Conservation (phyloP, 768 basidiomycete species). For the Termitomyces sp. region DNA sequence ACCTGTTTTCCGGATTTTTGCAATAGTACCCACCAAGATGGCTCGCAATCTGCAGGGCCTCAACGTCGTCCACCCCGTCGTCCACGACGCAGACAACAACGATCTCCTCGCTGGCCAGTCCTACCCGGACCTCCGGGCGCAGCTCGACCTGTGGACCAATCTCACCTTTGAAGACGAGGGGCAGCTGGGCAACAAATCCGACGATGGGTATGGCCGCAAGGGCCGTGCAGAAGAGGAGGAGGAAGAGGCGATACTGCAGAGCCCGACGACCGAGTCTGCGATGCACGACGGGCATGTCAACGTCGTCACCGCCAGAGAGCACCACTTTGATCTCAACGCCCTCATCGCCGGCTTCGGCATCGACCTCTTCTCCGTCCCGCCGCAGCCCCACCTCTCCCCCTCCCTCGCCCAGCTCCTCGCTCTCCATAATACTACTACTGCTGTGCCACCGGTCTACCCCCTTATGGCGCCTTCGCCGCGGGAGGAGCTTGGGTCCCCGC, state of each 20-base stretch:
- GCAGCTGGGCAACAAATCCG: conserved; percentile 29
- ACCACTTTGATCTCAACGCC: conserved; percentile 35
- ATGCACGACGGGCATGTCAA: conserved; percentile 56
- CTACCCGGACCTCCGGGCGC: conserved; percentile 71
- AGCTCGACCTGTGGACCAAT: conserved; percentile 82
- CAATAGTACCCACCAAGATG: conserved; percentile 31
- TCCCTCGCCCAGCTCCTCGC: conserved; percentile 72
- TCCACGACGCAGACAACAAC: conserved; percentile 36
- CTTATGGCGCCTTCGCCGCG: conserved; percentile 24
- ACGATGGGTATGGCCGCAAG: conserved; percentile 30
- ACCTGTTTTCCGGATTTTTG: background rate
- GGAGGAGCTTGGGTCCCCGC: conserved; percentile 10
- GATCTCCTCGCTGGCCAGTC: conserved; percentile 60
- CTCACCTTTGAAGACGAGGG: conserved; percentile 76
- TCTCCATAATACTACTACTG: conserved; percentile 30
- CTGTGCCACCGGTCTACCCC: conserved; percentile 19
- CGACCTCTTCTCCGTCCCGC: conserved; percentile 38
- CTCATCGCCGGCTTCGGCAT: conserved; percentile 33
- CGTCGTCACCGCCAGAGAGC: conserved; percentile 40
- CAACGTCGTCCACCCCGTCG: conserved; percentile 66
- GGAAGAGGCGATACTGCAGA: conserved; percentile 29
- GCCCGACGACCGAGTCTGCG: conserved; percentile 32
- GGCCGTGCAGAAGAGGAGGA: conserved; percentile 41
- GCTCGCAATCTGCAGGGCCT: conserved; percentile 71
- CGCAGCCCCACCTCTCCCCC: conserved; percentile 27